phyloP scores from a whole-genome alignment of 306 rosid species.

The Cicer yamashitae region DNA sequence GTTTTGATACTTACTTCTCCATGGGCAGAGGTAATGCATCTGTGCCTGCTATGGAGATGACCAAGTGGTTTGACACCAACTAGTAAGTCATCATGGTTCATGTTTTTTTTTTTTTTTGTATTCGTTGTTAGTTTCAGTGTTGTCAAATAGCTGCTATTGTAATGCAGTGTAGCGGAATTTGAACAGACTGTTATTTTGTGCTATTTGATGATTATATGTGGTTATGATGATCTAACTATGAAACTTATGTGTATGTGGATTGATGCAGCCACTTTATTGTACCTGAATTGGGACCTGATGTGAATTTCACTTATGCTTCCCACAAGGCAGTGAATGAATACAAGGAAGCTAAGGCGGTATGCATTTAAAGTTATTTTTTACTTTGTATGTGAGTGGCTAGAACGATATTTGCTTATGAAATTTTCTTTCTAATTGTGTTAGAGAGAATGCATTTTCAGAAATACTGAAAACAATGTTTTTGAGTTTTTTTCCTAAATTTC shows the following conservation, averaged over 20 bases:
- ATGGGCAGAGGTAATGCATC: constrained; percentile 92
- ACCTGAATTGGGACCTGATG: constrained; percentile 85
- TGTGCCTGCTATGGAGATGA: constrained; percentile 94
- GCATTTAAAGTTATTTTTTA: constrained; percentile 29
- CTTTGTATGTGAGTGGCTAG: too few relatives aligned
- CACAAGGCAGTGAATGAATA: constrained; percentile 89
- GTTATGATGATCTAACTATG: constrained; percentile 22
- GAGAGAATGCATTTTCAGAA: too few relatives aligned
- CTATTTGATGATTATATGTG: background rate
- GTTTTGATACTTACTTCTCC: constrained; percentile 82
- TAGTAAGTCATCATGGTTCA: constrained; percentile 59
- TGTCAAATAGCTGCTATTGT: too few relatives aligned
- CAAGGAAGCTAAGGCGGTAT: constrained; percentile 92
- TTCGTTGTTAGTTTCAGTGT: too few relatives aligned
- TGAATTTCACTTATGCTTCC: constrained; percentile 75
- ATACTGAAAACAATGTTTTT: too few relatives aligned
- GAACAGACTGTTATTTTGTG: background rate
- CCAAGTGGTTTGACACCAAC: constrained; percentile 97
- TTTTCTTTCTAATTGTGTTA: too few relatives aligned
- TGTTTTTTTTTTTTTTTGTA: too few relatives aligned
- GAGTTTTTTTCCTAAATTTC: too few relatives aligned
- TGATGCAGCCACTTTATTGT: constrained; percentile 84
- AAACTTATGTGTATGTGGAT: constrained; percentile 28
- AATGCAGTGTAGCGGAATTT: too few relatives aligned
- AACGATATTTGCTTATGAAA: too few relatives aligned